Conservation (phyloP, 768 basidiomycete genomes). For the Phylloporus sp. region DNA sequence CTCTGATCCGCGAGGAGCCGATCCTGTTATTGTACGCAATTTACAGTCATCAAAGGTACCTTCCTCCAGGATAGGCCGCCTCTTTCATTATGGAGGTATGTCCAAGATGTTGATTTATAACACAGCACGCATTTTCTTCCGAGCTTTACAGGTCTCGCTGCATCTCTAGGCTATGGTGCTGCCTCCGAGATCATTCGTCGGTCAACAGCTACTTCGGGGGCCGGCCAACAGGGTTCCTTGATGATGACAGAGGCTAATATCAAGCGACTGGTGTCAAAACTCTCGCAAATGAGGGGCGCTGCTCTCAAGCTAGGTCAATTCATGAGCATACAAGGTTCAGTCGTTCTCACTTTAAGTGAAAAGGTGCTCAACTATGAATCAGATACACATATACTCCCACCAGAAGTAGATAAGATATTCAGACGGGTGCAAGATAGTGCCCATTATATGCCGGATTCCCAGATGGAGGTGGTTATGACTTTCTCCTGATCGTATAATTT, state of each 20-base stretch:
- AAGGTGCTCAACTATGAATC: background rate
- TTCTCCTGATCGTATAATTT: background rate
- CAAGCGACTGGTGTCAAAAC: conserved; percentile 80
- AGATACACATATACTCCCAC: conserved; percentile 88
- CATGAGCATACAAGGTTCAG: conserved; percentile 86
- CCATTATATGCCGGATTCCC: conserved; percentile 99
- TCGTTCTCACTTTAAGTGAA: background rate
- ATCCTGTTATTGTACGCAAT: conserved; percentile 31
- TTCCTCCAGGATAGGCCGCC: conserved; percentile 78
- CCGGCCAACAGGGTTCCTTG: conserved; percentile 41
- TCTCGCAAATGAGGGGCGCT: conserved; percentile 95
- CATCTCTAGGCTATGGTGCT: conserved; percentile 83
- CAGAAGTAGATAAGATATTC: conserved; percentile 84
- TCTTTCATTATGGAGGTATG: conserved; percentile 93
- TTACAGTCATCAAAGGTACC: conserved; percentile 85
- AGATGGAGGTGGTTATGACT: conserved; percentile 70
- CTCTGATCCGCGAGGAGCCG: background rate
- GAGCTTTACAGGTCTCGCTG: conserved; percentile 69
- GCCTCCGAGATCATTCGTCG: conserved; percentile 82
- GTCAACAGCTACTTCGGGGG: conserved; percentile 39
- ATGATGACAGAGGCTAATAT: conserved; percentile 93
- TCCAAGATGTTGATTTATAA: background rate
- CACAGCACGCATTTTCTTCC: background rate
- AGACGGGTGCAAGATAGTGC: conserved; percentile 90
- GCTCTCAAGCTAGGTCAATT: conserved; percentile 97